These are phyloP conservation scores for Cladosporium sp. DNA, from an alignment of 2,329 filamentous ascomycete species.

Conservation along the genomic window DNA sequence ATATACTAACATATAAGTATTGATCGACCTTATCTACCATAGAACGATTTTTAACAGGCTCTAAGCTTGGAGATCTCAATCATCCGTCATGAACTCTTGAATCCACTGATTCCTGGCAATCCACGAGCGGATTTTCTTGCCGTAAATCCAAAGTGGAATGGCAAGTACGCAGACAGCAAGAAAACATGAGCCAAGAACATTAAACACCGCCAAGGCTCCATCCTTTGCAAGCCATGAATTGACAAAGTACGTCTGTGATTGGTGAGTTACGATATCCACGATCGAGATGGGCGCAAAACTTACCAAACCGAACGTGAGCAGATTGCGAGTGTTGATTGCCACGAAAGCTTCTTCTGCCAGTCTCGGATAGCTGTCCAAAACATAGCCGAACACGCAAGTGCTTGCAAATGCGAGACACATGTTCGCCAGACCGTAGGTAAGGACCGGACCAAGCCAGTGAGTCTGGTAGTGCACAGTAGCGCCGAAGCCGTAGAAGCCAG, in stretches of 20 bases:
- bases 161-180: slow-evolving; percentile 44
- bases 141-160: slow-evolving; percentile 48
- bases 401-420: slow-evolving; percentile 46
- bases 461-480: slow-evolving; percentile 43
- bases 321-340: slow-evolving; percentile 48
- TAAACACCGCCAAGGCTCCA: slow-evolving; percentile 28
- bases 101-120: slow-evolving; percentile 40
- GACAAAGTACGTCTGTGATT: slow-evolving; percentile 34
- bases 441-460: slow-evolving; percentile 46
- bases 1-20: no score
- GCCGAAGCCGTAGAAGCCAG: slow-evolving; percentile 48
- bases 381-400: slow-evolving; percentile 49
- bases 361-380: slow-evolving; percentile 46
- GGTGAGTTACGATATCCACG: neutral
- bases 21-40: no score
- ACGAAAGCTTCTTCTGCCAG: slow-evolving; percentile 50
- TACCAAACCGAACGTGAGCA: slow-evolving; percentile 43
- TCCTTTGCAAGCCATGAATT: slow-evolving; percentile 29
- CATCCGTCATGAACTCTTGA: slow-evolving; percentile 29
- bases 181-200: slow-evolving; percentile 33
- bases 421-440: slow-evolving; percentile 48
- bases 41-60: no score
- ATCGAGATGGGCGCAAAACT: neutral
- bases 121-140: slow-evolving; percentile 43
- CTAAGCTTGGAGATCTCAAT: neutral